Conservation (phyloP, 2,329 filamentous ascomycete genomes). For the Cladophialophora chaetospira region DNA sequence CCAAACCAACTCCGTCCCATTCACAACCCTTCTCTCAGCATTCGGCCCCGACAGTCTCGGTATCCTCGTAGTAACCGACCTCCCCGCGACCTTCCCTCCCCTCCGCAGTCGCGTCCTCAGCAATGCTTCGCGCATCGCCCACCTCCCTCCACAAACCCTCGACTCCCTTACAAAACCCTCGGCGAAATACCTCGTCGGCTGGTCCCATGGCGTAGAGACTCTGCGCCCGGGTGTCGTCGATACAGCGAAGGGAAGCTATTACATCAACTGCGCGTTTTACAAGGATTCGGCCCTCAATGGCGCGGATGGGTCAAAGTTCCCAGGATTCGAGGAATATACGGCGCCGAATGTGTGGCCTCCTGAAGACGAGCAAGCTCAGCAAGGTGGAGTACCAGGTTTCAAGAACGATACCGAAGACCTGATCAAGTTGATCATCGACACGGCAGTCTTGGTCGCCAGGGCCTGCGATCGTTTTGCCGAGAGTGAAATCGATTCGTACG, state of each 20-base stretch:
- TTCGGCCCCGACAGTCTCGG: slow-evolving; percentile 90
- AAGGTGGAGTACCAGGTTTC: slow-evolving; percentile 71
- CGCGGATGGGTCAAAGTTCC: slow-evolving; percentile 29
- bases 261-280: slow-evolving; percentile 63
- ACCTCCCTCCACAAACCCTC: slow-evolving; percentile 70
- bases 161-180: slow-evolving; percentile 48
- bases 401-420: slow-evolving; percentile 70
- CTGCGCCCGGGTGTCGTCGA: slow-evolving; percentile 63
- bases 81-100: slow-evolving; percentile 70
- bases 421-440: slow-evolving; percentile 84
- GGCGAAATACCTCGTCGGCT: slow-evolving; percentile 64
- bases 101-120: slow-evolving; percentile 76
- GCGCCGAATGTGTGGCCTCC: slow-evolving; percentile 85
- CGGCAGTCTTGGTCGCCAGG: slow-evolving; percentile 82
- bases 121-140: slow-evolving; percentile 85
- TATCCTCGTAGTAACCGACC: slow-evolving; percentile 88
- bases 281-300: slow-evolving; percentile 42
- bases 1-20: slow-evolving; percentile 40
- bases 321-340: slow-evolving; percentile 80
- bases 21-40: slow-evolving; percentile 58
- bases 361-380: not conserved
- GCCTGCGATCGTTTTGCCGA: slow-evolving; percentile 86
- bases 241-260: slow-evolving; percentile 65
- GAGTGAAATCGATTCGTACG: slow-evolving; percentile 75
- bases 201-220: slow-evolving; percentile 66